These are phyloP conservation scores for Aphanocladium album DNA, from an alignment of 2,329 filamentous ascomycete genomes.

Conservation along the genomic window DNA sequence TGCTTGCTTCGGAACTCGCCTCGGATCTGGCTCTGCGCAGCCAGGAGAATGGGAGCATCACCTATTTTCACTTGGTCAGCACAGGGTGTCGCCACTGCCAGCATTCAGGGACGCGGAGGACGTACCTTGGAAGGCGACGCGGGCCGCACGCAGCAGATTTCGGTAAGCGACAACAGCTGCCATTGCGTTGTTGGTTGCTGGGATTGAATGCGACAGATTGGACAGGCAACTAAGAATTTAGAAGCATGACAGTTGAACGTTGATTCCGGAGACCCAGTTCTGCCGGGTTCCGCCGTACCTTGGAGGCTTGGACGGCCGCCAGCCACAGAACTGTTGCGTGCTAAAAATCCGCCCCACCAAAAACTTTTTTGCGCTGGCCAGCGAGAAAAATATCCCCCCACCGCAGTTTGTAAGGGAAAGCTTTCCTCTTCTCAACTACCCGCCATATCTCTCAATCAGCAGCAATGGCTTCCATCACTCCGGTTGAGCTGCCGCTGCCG, in stretches of 20 bases:
- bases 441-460: slow-evolving; percentile 15
- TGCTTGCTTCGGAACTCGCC: slow-evolving; percentile 66
- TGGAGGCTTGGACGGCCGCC: not conserved
- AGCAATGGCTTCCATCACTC: slow-evolving; percentile 59
- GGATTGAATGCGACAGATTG: not conserved
- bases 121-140: slow-evolving; percentile 77
- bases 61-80: slow-evolving; percentile 42
- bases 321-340: not conserved
- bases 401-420: slow-evolving; percentile 14
- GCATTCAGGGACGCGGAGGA: not conserved
- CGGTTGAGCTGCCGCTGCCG: slow-evolving; percentile 64
- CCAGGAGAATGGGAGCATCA: slow-evolving; percentile 62
- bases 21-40: slow-evolving; percentile 69
- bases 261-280: slow-evolving; percentile 19
- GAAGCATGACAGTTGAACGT: not conserved
- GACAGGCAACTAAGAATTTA: not conserved
- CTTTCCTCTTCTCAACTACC: slow-evolving; percentile 16
- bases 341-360: slow-evolving; percentile 9
- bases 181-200: slow-evolving; percentile 37
- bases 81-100: not conserved
- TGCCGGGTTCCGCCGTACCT: slow-evolving; percentile 18
- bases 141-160: slow-evolving; percentile 71
- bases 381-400: slow-evolving; percentile 8
- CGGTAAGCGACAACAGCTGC: slow-evolving; percentile 75
- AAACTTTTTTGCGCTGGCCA: not conserved